Evolutionary conservation across 805 yeast genomes (phyloP).

Genomic region (Pichia kluyveri): DNA sequence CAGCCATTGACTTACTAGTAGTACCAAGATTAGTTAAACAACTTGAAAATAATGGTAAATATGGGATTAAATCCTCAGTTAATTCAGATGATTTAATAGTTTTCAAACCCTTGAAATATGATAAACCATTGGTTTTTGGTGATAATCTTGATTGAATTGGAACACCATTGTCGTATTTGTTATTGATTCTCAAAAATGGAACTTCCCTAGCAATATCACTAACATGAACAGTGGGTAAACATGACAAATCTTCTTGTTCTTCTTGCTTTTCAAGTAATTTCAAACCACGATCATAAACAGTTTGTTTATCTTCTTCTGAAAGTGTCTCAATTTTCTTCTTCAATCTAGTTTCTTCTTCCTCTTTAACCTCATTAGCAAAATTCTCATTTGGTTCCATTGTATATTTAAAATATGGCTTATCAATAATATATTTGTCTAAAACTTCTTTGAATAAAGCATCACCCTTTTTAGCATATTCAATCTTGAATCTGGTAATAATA

Average conservation of each 20-base stretch:
- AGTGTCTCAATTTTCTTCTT: slow-evolving; percentile 33
- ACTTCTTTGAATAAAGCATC: slow-evolving; percentile 54
- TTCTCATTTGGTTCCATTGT: slow-evolving; percentile 63
- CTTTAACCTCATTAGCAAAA: slow-evolving; percentile 40
- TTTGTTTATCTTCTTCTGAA: slow-evolving; percentile 44
- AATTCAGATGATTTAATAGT: slow-evolving; percentile 40
- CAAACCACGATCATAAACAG: slow-evolving; percentile 52
- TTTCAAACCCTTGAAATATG: slow-evolving; percentile 65
- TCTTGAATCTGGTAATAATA: slow-evolving; percentile 48
- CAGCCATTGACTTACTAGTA: slow-evolving; percentile 54
- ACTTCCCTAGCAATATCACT: slow-evolving; percentile 62
- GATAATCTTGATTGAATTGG: slow-evolving; percentile 24
- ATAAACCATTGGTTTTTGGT: slow-evolving; percentile 62
- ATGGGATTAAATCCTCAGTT: slow-evolving; percentile 57
- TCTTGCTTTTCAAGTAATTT: slow-evolving; percentile 55
- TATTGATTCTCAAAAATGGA: slow-evolving; percentile 29
- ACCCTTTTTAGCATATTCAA: slow-evolving; percentile 42
- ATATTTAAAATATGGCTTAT: slow-evolving; percentile 56
- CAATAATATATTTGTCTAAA: slow-evolving; percentile 43
- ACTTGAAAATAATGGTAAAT: slow-evolving; percentile 66
- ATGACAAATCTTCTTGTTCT: slow-evolving; percentile 61
- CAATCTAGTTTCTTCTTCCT: slow-evolving; percentile 52
- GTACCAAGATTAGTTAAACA: slow-evolving; percentile 90
- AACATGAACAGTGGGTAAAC: slow-evolving; percentile 70
- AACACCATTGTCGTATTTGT: slow-evolving; percentile 13